phyloP scores from a whole-genome alignment of 2,329 filamentous ascomycete genomes.

The Clonostachys solani region DNA sequence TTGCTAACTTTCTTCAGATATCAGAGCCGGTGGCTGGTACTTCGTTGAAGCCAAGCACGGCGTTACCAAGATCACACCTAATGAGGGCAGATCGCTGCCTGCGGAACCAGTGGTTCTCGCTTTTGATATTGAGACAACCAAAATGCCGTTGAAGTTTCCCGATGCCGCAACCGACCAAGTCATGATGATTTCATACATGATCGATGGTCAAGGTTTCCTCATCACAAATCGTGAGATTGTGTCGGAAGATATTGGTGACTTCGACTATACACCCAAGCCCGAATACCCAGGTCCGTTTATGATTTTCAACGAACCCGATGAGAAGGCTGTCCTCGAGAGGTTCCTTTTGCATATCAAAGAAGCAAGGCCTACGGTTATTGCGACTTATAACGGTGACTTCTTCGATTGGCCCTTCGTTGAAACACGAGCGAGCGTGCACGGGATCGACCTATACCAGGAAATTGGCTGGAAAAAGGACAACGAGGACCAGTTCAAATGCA shows the following conservation, averaged over 20 bases:
- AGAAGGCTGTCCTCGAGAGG: conserved; percentile 80
- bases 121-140: conserved; percentile 98
- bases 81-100: conserved; percentile 83
- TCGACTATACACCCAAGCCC: conserved; percentile 96
- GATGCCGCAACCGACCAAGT: conserved; percentile 93
- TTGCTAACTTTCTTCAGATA: conserved; percentile 53
- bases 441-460: conserved; percentile 98
- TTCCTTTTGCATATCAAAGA: conserved; percentile 97
- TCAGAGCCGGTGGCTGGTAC: conserved; percentile 96
- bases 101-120: conserved; percentile 97
- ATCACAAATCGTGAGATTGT: conserved; percentile 98
- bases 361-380: conserved; percentile 90
- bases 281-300: conserved; percentile 95
- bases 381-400: conserved; percentile 99
- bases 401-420: conserved; percentile 99
- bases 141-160: conserved; percentile 92
- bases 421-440: conserved; percentile 84
- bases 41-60: conserved; percentile 93
- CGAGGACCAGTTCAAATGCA: conserved; percentile 94
- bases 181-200: conserved; percentile 99
- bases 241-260: conserved; percentile 94
- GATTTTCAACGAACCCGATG: conserved; percentile 97
- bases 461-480: conserved; percentile 94
- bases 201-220: conserved; percentile 94
- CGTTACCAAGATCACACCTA: conserved; percentile 73